A percentile compares a stretch with the other conserved stretches of the same genome.
These are phyloP conservation scores for Xerocomus minutiporus DNA, from an alignment of 1,284 basidiomycete genomes.

Conservation along the genomic window DNA sequence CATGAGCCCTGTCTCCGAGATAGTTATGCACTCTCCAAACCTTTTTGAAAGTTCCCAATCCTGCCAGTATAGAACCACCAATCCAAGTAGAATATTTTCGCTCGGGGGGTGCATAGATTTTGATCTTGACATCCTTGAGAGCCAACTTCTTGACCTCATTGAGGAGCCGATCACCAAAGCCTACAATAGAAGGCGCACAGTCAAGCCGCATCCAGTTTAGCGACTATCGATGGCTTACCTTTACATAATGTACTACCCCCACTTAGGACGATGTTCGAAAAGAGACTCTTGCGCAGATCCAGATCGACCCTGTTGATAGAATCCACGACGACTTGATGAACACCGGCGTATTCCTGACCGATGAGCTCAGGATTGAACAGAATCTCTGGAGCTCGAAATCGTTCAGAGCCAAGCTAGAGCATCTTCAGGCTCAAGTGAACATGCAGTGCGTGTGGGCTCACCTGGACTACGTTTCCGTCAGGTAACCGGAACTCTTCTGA, in stretches of 20 bases:
- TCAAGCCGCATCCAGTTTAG: slow-evolving; percentile 5
- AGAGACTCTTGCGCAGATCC: slow-evolving; percentile 92
- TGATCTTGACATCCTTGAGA: slow-evolving; percentile 97
- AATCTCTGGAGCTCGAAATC: slow-evolving; percentile 96
- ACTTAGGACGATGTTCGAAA: slow-evolving; percentile 94
- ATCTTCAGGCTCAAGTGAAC: slow-evolving; percentile 5
- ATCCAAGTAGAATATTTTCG: slow-evolving; percentile 99
- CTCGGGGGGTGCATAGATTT: slow-evolving; percentile 99
- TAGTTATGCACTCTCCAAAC: slow-evolving; percentile 39
- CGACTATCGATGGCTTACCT: slow-evolving; percentile 47
- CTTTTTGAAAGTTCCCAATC: slow-evolving; percentile 97
- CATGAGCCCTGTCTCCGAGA: slow-evolving; percentile 8
- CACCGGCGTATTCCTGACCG: slow-evolving; percentile 94
- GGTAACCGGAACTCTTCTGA: slow-evolving; percentile 91
- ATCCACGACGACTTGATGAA: slow-evolving; percentile 93
- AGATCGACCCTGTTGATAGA: slow-evolving; percentile 82
- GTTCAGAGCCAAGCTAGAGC: slow-evolving; percentile 83
- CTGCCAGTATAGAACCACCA: slow-evolving; percentile 93
- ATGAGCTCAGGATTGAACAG: slow-evolving; percentile 97
- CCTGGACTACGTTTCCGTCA: slow-evolving; percentile 92
- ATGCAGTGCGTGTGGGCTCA: slow-evolving; percentile 34
- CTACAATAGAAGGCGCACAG: slow-evolving; percentile 38
- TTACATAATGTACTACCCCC: slow-evolving; percentile 94
- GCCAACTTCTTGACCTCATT: slow-evolving; percentile 96
- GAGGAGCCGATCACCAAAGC: slow-evolving; percentile 93